Base-by-base conservation (phyloP, 495 filamentous ascomycete species). In the Aspergillus bridgeri region DNA sequence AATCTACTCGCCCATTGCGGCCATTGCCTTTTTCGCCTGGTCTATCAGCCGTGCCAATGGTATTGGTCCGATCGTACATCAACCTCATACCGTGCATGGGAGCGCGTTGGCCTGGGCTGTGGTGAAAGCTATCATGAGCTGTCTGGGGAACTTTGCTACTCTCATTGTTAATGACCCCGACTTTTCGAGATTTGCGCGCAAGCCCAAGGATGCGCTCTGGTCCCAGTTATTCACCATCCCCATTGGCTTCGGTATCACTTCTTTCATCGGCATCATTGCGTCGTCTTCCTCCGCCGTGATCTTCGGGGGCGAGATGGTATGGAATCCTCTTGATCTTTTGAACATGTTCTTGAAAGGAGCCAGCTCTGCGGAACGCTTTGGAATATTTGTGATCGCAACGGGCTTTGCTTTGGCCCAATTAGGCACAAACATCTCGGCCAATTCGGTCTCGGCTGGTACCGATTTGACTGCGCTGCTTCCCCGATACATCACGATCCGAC, bases 381-480 rank as follows among this genome's bases (percentile, higher is more conserved):
- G 91, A 42, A 90, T 96, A 59, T 97, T 96, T 69, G 78, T 96
- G 58, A 95, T 96, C 61, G 76, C 90, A 0, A 67, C 81, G 20
- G 91, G 91, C 6, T 96, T 96, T 69, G 80, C 88, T 5, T 81
- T 97, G 13, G 92, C 92, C 15, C 92, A 96, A 69, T 75, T 96
- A 17, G 92, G 92, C 48, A 96, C 92, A 44, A 97, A 97, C 64
- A 96, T 96, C 61, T 89, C 91, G 3, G 92, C 92, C 58, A 97
- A 97, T 73, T 90, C 86, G 0, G 87, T 96, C 51, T 93, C 89
- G 9, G 89, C 91, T 27, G 92, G 92, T 19, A 94, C 92, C 0
- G 92, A 97, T 67, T 81, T 96, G 83, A 95, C 92, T 2, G 92
- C 92, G 0, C 75, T 98, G n/a, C 72, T 95, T 2, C 92, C 92